A percentile compares a stretch with the other conserved stretches of the same genome.
Evolutionary conservation across 352 stramenopile genomes (phyloP).

Genomic region (Phytophthora parvispora): DNA sequence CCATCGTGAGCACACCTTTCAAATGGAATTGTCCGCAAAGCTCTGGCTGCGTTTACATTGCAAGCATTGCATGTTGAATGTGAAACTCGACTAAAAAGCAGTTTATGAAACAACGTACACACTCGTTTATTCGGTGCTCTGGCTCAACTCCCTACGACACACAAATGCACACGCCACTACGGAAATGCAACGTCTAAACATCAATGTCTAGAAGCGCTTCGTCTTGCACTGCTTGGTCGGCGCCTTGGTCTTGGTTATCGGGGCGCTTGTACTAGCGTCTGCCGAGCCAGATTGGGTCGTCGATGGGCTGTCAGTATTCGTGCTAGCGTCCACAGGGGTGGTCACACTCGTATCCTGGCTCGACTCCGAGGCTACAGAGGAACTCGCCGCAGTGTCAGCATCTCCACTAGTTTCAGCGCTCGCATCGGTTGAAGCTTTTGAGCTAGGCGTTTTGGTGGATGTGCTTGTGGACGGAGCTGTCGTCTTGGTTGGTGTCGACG

Average conservation of each 20-base stretch:
- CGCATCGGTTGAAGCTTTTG: neutral
- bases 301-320: neutral
- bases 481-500: no score
- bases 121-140: neutral
- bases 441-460: neutral
- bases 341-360: neutral
- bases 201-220: slow-evolving; percentile 2
- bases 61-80: no score
- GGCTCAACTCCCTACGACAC: neutral
- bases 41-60: no score
- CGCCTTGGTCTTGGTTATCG: neutral
- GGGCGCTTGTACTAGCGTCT: neutral
- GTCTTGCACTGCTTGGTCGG: slow-evolving; percentile 13
- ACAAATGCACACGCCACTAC: neutral
- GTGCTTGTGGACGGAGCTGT: neutral
- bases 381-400: neutral
- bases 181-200: slow-evolving; percentile 3
- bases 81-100: no score
- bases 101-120: neutral
- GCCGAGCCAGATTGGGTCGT: neutral
- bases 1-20: neutral
- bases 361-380: neutral
- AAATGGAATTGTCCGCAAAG: no score
- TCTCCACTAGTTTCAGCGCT: neutral
- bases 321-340: slow-evolving; percentile 3